Conservation (phyloP, 176 grass and related monocot species). For the Ampelocalamus luodianensis region DNA sequence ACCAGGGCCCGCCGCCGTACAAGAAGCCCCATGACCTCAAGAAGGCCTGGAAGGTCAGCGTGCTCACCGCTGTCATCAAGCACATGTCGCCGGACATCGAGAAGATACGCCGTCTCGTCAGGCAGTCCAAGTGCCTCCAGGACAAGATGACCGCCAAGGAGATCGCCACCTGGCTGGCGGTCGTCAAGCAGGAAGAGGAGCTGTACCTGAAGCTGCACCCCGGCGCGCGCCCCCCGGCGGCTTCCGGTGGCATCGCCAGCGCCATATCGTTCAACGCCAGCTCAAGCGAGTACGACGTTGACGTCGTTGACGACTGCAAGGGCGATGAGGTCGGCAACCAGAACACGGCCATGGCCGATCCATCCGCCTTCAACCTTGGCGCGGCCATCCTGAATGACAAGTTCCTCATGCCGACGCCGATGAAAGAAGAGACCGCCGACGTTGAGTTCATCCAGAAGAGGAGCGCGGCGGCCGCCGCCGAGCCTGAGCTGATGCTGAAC, state of each 20-base stretch:
- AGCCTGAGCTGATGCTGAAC: slow-evolving; percentile 61
- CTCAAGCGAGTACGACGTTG: slow-evolving; percentile 88
- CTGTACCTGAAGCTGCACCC: slow-evolving; percentile 75
- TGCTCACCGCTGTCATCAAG: slow-evolving; percentile 97
- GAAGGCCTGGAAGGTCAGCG: slow-evolving; percentile 97
- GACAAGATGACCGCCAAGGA: slow-evolving; percentile 99
- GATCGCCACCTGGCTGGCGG: slow-evolving; percentile 88
- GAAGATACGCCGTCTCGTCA: slow-evolving; percentile 86
- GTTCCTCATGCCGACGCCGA: slow-evolving; percentile 48
- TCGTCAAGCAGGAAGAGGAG: slow-evolving; percentile 97
- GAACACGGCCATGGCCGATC: slow-evolving; percentile 45
- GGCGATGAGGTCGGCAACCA: slow-evolving; percentile 58
- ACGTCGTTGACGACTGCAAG: slow-evolving; percentile 69
- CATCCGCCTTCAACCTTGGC: slow-evolving; percentile 52
- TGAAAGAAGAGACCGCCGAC: slow-evolving; percentile 74
- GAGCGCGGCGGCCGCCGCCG: background rate
- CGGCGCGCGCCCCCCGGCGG: slow-evolving; percentile 36
- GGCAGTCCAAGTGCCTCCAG: slow-evolving; percentile 96
- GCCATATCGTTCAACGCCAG: slow-evolving; percentile 76
- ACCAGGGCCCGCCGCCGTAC: slow-evolving; percentile 84
- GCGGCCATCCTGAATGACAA: slow-evolving; percentile 58
- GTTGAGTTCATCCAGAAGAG: slow-evolving; percentile 85
- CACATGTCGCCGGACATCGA: slow-evolving; percentile 98
- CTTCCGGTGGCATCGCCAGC: slow-evolving; percentile 47
- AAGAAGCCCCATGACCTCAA: slow-evolving; percentile 99